Evolutionary conservation across 192 early-diverging fungal genomes (phyloP).

Genomic region (Pecoramyces ruminantium): DNA sequence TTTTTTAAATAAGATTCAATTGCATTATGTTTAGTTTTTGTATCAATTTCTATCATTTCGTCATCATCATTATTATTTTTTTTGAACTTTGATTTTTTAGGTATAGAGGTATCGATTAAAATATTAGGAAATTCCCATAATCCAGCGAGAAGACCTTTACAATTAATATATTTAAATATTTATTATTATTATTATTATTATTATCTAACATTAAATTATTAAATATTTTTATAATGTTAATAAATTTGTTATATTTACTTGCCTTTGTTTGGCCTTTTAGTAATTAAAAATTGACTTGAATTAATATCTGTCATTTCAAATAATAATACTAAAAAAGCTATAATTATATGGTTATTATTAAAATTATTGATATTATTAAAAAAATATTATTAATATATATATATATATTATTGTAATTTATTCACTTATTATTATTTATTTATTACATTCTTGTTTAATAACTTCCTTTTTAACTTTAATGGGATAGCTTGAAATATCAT

Average conservation of each 20-base stretch:
- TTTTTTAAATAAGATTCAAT: not conserved
- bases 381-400: too few species aligned
- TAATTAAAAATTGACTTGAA: constrained; percentile 12
- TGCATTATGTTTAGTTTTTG: not conserved
- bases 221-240: too few species aligned
- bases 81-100: not conserved
- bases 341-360: too few species aligned
- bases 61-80: not conserved
- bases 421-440: too few species aligned
- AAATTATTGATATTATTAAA: too few species aligned
- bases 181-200: too few species aligned
- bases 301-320: not conserved
- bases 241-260: not conserved
- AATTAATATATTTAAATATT: not conserved
- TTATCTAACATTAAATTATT: too few species aligned
- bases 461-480: constrained; percentile 4
- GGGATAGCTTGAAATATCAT: constrained; percentile 4
- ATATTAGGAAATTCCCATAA: constrained; percentile 58
- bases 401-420: too few species aligned
- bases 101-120: not conserved
- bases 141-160: constrained; percentile 38
- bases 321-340: not conserved
- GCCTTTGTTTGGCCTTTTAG: constrained; percentile 31
- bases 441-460: not conserved
- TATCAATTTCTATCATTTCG: not conserved